These are phyloP conservation scores for Wickerhamiella sergipiensis DNA, from an alignment of 805 yeast species.

Conservation along the genomic window DNA sequence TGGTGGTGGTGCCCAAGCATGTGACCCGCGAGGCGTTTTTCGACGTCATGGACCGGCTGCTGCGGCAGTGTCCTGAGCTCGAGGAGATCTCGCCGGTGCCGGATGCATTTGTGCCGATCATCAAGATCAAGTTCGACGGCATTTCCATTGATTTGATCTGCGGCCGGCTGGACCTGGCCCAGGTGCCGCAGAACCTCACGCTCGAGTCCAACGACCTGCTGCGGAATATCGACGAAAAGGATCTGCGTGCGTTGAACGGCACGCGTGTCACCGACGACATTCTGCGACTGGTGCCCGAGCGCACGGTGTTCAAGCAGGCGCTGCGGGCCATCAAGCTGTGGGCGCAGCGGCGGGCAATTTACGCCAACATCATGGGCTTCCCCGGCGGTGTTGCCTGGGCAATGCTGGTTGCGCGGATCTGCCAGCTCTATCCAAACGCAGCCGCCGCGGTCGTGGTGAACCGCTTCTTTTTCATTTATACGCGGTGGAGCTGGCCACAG, in stretches of 20 bases:
- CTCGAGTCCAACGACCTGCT: conserved; percentile 75
- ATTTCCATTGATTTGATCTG: conserved; percentile 86
- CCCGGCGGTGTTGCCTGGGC: conserved; percentile 99
- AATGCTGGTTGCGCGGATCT: conserved; percentile 94
- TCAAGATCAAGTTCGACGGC: conserved; percentile 76
- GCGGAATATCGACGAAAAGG: conserved; percentile 81
- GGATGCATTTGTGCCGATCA: conserved; percentile 95
- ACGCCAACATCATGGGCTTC: conserved; percentile 90
- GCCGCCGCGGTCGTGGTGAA: conserved; percentile 84
- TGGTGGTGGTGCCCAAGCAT: conserved; percentile 95
- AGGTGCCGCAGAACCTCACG: conserved; percentile 62
- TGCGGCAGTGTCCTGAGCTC: conserved; percentile 63
- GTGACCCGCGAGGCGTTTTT: conserved; percentile 85
- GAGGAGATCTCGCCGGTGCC: conserved; percentile 90
- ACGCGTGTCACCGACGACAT: conserved; percentile 96
- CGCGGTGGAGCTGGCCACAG: conserved; percentile 97
- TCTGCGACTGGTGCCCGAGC: conserved; percentile 76
- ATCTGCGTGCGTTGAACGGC: conserved; percentile 81
- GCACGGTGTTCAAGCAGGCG: conserved; percentile 84
- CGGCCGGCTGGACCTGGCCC: conserved; percentile 71
- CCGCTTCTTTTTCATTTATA: conserved; percentile 72
- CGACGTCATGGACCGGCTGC: conserved; percentile 55
- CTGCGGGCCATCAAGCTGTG: conserved; percentile 85
- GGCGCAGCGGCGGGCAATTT: conserved; percentile 92
- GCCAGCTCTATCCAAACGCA: conserved; percentile 93